A percentile compares a stretch with the other conserved stretches of the same genome.
phyloP scores from a whole-genome alignment of 768 basidiomycete species.

The Termitomyces sp. region DNA sequence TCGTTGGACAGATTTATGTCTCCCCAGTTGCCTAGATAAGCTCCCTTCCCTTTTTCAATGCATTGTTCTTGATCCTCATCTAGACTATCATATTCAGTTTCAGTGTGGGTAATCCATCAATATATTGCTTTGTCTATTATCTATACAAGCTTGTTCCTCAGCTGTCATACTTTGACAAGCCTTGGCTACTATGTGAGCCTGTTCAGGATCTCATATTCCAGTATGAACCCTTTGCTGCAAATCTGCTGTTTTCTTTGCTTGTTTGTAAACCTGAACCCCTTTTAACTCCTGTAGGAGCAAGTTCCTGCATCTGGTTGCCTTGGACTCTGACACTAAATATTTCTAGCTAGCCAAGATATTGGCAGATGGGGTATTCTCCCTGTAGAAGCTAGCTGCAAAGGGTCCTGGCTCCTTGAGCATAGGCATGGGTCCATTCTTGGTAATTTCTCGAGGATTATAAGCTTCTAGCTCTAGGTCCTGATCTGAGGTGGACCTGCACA shows the following conservation, averaged over 20 bases:
- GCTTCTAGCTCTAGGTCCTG: accelerated
- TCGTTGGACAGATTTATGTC: background rate
- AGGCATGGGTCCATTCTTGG: no score
- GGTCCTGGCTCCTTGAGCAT: background rate
- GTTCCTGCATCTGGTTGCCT: no score
- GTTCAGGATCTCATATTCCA: background rate
- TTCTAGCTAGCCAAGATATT: no score
- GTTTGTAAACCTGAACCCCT: no score
- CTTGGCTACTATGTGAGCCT: background rate
- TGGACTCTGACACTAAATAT: background rate
- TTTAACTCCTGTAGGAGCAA: no score
- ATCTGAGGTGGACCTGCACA: background rate
- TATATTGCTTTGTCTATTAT: background rate
- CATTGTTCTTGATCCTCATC: background rate
- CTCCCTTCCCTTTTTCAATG: background rate
- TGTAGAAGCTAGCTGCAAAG: no score
- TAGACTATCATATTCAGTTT: background rate
- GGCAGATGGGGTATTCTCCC: no score
- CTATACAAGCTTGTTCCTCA: background rate
- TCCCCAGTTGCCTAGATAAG: background rate
- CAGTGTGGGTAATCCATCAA: background rate
- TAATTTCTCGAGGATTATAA: background rate
- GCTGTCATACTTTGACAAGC: background rate
- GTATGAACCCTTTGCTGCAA: no score
- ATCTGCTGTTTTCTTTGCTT: no score